Percentiles rank a stretch among this genome's conserved stretches.
Conservation (phyloP, 805 yeast species). For the Pichia eremophila region DNA sequence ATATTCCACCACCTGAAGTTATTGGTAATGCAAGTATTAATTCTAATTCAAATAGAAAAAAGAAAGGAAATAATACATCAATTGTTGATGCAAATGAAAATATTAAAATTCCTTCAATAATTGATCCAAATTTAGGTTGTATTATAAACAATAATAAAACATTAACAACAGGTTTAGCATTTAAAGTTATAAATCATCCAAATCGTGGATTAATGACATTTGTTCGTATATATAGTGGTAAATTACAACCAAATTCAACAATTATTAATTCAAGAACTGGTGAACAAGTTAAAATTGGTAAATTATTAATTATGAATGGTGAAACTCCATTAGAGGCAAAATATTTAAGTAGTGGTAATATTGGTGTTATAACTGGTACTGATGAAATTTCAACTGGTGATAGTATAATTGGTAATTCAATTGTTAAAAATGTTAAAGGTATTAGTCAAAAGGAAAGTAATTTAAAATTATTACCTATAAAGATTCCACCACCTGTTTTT, state of each 20-base stretch:
- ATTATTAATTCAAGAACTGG: conserved; percentile 65
- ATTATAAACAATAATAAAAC: conserved; percentile 50
- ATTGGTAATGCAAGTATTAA: conserved; percentile 2
- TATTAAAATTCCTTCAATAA: conserved; percentile 22
- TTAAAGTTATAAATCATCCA: conserved; percentile 83
- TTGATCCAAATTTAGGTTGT: conserved; percentile 38
- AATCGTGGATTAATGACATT: conserved; percentile 76
- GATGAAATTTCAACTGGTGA: conserved; percentile 83
- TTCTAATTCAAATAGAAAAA: conserved; percentile 15
- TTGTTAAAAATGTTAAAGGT: conserved; percentile 32
- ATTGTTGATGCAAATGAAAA: conserved; percentile 2
- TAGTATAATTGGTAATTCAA: conserved; percentile 60
- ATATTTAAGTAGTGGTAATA: conserved; percentile 63
- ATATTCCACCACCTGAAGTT: conserved; percentile 49
- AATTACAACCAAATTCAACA: conserved; percentile 48
- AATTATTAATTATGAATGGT: conserved; percentile 78
- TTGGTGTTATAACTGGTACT: conserved; percentile 79
- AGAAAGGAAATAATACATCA: conserved; percentile 5
- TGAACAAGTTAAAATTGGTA: conserved; percentile 54
- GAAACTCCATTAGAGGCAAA: conserved; percentile 69
- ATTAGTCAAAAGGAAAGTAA: conserved; percentile 30
- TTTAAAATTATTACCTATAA: conserved; percentile 62
- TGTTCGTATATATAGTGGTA: conserved; percentile 83
- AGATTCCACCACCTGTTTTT: conserved; percentile 87
- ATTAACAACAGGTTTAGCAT: conserved; percentile 72